These are phyloP conservation scores for Diaporthe sp. DNA, from an alignment of 2,329 filamentous ascomycete genomes.

Conservation along the genomic window DNA sequence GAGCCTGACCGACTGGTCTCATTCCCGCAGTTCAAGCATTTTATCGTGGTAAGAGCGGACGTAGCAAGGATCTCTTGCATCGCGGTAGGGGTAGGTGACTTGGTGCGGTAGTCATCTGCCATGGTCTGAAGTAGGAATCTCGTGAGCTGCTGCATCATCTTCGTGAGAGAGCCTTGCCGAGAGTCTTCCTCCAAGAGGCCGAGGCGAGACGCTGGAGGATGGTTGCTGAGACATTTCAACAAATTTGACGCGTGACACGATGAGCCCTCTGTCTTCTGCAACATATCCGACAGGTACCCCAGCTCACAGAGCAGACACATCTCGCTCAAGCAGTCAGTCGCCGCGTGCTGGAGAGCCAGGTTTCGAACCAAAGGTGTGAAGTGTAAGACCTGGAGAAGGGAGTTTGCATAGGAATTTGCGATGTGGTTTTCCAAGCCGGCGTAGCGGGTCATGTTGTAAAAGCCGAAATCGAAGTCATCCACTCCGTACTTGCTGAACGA, in stretches of 20 bases:
- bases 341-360: conserved; percentile 87
- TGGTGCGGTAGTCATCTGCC: conserved; percentile 79
- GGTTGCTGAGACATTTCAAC: conserved; percentile 87
- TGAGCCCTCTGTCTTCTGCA: conserved; percentile 92
- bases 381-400: conserved; percentile 89
- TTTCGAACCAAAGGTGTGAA: conserved; percentile 93
- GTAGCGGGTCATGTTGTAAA: conserved; percentile 93
- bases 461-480: conserved; percentile 99
- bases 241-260: conserved; percentile 98
- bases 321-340: conserved; percentile 85
- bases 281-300: conserved; percentile 97
- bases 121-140: conserved; percentile 89
- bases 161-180: conserved; percentile 78
- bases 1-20: conserved; percentile 85
- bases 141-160: conserved; percentile 87
- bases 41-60: conserved; percentile 78
- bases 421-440: conserved; percentile 97
- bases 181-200: conserved; percentile 88
- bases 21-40: conserved; percentile 88
- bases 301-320: conserved; percentile 92
- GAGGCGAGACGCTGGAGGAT: conserved; percentile 81
- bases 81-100: conserved; percentile 70
- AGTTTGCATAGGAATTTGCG: conserved; percentile 94
- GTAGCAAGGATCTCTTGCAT: conserved; percentile 85
- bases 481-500: conserved; percentile 99